Conservation (phyloP, 2,329 filamentous ascomycete genomes). For the Gliomastix tumulicola region DNA sequence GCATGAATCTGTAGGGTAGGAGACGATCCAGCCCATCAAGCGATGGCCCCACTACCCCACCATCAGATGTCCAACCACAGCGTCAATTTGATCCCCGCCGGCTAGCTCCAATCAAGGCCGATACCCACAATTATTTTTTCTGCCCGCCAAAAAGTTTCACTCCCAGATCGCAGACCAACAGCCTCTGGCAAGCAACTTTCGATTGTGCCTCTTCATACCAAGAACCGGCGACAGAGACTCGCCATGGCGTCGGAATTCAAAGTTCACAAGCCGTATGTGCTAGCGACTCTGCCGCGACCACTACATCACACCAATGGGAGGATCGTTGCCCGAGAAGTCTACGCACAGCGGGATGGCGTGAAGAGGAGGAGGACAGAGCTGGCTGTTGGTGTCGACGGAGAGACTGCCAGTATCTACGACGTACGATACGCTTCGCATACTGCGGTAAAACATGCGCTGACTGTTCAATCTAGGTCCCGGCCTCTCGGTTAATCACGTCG, state of each 20-base stretch:
- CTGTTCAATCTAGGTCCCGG: slow-evolving; percentile 39
- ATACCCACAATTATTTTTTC: too few relatives aligned
- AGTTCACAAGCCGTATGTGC: slow-evolving; percentile 57
- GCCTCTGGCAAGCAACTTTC: slow-evolving; percentile 2
- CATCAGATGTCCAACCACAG: too few relatives aligned
- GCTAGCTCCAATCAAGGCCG: too few relatives aligned
- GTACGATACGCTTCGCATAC: slow-evolving; percentile 26
- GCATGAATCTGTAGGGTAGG: too few relatives aligned
- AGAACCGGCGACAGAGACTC: slow-evolving; percentile 3
- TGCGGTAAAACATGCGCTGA: background rate
- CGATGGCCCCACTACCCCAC: too few relatives aligned
- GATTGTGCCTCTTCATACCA: slow-evolving; percentile 11
- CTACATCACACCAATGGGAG: slow-evolving; percentile 43
- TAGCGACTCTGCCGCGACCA: slow-evolving; percentile 52
- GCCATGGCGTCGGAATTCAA: slow-evolving; percentile 53
- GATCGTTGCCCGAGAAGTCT: slow-evolving; percentile 55
- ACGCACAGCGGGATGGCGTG: slow-evolving; percentile 47
- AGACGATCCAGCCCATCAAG: too few relatives aligned
- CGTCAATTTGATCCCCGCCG: too few relatives aligned
- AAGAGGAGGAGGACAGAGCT: slow-evolving; percentile 58
- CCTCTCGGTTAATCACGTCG: slow-evolving; percentile 56
- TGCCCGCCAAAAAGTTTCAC: slow-evolving; percentile 9
- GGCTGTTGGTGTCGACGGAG: slow-evolving; percentile 57
- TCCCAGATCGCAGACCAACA: background rate
- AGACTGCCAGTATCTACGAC: slow-evolving; percentile 60